These are phyloP conservation scores for Amanita polypyramis DNA, from an alignment of 768 basidiomycete species.

Conservation along the genomic window DNA sequence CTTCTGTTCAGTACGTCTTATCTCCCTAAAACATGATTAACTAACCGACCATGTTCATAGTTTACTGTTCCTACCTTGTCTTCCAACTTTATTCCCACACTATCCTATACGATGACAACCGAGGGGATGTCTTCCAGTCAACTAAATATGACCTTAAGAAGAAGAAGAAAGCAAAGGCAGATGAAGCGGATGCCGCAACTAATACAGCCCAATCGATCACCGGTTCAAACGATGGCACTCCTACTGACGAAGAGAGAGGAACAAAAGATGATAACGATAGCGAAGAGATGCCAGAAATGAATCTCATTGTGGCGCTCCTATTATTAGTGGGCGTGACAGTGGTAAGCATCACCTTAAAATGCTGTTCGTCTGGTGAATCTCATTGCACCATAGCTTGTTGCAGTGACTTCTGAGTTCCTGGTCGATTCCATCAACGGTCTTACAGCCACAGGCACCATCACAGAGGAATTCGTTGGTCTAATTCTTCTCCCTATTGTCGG, in stretches of 20 bases:
- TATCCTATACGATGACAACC: conserved; percentile 49
- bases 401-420: conserved; percentile 58
- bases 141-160: conserved; percentile 20
- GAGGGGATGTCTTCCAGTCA: conserved; percentile 23
- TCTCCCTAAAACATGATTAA: conserved; percentile 3
- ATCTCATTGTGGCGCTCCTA: conserved; percentile 37
- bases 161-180: conserved; percentile 13
- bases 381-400: conserved; percentile 34
- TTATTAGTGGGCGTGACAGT: conserved; percentile 54
- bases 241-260: conserved; percentile 6
- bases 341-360: conserved; percentile 35
- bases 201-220: conserved; percentile 13
- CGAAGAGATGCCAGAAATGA: conserved; percentile 44
- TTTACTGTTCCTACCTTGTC: conserved; percentile 64
- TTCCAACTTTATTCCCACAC: conserved; percentile 77
- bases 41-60: conserved; percentile 31
- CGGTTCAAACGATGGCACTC: neutral
- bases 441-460: conserved; percentile 43
- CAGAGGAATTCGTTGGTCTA: conserved; percentile 76
- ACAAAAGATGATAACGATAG: conserved; percentile 26
- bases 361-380: conserved; percentile 14
- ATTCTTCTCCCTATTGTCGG: conserved; percentile 85
- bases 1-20: conserved; percentile 55
- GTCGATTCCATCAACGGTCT: conserved; percentile 78
- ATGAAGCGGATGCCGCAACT: neutral